Evolutionary conservation across 805 yeast genomes (phyloP).

Genomic region (Pichia nakasei): DNA sequence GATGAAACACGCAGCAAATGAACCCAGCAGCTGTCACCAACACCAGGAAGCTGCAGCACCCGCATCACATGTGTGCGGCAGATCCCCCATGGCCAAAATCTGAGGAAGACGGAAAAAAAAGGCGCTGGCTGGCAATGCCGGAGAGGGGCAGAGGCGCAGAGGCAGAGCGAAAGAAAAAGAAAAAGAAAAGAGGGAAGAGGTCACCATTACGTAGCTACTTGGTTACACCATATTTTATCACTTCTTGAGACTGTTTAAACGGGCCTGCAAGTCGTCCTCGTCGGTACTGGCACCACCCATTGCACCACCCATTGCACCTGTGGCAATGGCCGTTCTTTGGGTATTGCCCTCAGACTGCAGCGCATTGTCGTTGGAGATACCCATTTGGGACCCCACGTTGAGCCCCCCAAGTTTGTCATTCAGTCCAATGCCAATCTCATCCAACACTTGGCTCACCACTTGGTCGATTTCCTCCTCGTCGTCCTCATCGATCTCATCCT

Average conservation of each 20-base stretch:
- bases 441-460: conserved; percentile 82
- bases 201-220: neutral
- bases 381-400: conserved; percentile 1
- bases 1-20: no score
- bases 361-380: no score
- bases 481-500: conserved; percentile 75
- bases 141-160: no score
- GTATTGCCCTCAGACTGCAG: no score
- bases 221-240: neutral
- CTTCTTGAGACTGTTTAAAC: conserved; percentile 74
- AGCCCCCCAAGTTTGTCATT: conserved; percentile 33
- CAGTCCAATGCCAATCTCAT: conserved; percentile 91
- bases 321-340: conserved; percentile 15
- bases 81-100: no score
- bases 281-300: conserved; percentile 35
- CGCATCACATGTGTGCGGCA: no score
- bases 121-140: neutral
- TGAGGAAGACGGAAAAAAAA: no score
- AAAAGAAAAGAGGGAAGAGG: neutral
- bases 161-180: neutral
- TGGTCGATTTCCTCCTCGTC: conserved; percentile 83
- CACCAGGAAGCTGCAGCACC: no score
- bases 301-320: conserved; percentile 1
- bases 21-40: no score
- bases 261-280: conserved; percentile 83